Conservation (phyloP, 2,329 filamentous ascomycete species). For the Aureobasidium sp. region DNA sequence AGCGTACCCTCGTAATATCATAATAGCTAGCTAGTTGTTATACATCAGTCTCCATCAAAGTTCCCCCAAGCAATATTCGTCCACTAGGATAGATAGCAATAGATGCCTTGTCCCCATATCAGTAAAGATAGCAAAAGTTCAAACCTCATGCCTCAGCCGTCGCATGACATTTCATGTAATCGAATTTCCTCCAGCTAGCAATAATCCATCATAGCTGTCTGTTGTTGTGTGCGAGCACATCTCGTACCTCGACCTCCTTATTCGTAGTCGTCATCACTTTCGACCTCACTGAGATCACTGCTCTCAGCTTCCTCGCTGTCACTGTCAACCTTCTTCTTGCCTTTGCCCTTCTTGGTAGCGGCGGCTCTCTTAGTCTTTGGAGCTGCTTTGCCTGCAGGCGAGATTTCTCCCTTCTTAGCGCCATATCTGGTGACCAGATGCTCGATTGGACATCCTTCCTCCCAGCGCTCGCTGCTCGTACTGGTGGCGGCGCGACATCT, state of each 20-base stretch:
- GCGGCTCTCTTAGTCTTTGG: not conserved
- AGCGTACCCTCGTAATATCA: not conserved
- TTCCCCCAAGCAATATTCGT: not conserved
- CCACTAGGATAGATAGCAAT: not conserved
- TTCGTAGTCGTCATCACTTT: slow-evolving; percentile 9
- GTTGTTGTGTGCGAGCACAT: not conserved
- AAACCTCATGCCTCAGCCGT: not conserved
- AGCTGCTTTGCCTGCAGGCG: slow-evolving; percentile 49
- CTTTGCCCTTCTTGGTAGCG: not conserved
- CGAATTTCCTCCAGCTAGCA: not conserved
- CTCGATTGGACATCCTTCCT: slow-evolving; percentile 55
- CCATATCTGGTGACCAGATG: slow-evolving; percentile 52
- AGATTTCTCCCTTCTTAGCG: slow-evolving; percentile 38
- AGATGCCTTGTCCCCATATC: not conserved
- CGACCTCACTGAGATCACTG: not conserved
- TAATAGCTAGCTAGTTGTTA: not conserved
- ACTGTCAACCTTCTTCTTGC: slow-evolving; percentile 1
- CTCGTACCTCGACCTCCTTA: not conserved
- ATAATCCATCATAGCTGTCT: not conserved
- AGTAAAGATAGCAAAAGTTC: not conserved
- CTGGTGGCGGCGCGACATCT: slow-evolving; percentile 54
- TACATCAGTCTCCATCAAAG: not conserved
- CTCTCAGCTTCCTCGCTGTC: slow-evolving; percentile 7
- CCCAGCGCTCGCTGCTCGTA: slow-evolving; percentile 53
- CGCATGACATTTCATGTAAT: not conserved